A percentile compares a stretch with the other conserved stretches of the same genome.
Evolutionary conservation across 768 basidiomycete genomes (phyloP).

Genomic region (Serendipita sp.): DNA sequence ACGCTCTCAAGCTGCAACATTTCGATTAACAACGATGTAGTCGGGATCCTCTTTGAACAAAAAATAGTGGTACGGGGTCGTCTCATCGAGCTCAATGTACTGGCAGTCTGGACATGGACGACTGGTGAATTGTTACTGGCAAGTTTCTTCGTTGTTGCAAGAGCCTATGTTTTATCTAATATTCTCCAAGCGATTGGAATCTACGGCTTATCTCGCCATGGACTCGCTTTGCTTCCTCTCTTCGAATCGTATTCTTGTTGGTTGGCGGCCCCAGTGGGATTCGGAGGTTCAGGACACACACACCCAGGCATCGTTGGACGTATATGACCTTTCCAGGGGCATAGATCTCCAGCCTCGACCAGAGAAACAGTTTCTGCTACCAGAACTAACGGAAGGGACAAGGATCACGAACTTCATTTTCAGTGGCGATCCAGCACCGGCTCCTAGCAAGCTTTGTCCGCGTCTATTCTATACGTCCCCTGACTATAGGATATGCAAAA

Average conservation of each 20-base stretch:
- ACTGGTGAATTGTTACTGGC: background rate
- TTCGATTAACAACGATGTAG: background rate
- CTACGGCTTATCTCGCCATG: background rate
- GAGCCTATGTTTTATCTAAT: background rate
- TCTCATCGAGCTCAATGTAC: background rate
- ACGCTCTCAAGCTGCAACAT: background rate
- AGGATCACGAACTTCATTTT: background rate
- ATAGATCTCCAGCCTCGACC: background rate
- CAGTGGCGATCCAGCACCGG: background rate
- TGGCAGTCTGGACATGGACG: background rate
- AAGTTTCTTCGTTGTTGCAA: background rate
- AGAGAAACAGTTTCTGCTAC: background rate
- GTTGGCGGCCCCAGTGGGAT: background rate
- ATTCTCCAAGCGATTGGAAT: background rate
- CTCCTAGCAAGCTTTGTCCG: background rate
- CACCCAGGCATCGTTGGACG: background rate
- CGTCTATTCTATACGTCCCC: conserved; percentile 2
- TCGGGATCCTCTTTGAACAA: background rate
- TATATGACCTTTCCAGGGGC: background rate
- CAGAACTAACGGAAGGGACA: background rate
- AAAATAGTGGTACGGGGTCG: background rate
- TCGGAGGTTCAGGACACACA: background rate
- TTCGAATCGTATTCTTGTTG: background rate
- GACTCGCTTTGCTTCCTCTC: background rate
- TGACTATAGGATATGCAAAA: background rate